These are phyloP conservation scores for Paracorniculantispora psalliotae DNA, from an alignment of 2,329 filamentous ascomycete species.

Conservation along the genomic window DNA sequence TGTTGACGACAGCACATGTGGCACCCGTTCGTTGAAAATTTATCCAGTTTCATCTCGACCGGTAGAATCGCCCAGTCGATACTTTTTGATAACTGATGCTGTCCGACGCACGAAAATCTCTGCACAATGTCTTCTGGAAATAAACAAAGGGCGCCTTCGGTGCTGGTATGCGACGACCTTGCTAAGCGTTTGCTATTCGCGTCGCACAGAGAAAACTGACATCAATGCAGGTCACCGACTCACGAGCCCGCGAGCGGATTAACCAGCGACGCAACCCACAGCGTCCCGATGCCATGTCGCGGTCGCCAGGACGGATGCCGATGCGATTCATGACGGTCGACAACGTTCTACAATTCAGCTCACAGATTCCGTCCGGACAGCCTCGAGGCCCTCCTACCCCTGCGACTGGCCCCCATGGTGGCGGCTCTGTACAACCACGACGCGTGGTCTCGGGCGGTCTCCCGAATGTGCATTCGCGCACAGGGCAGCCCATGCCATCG, in stretches of 20 bases:
- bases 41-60: not conserved
- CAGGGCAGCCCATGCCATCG: constrained; percentile 64
- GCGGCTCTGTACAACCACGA: constrained; percentile 19
- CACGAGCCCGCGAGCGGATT: constrained; percentile 29
- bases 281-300: constrained; percentile 29
- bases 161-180: constrained; percentile 13
- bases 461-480: constrained; percentile 37
- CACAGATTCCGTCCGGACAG: constrained; percentile 92
- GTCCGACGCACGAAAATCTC: not conserved
- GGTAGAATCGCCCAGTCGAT: not conserved
- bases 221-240: constrained; percentile 32
- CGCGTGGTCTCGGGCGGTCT: constrained; percentile 33
- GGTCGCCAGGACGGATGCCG: constrained; percentile 32
- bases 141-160: constrained; percentile 13
- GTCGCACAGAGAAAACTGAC: constrained; percentile 11
- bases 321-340: constrained; percentile 86
- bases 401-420: constrained; percentile 28
- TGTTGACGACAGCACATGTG: not conserved
- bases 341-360: constrained; percentile 88
- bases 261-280: constrained; percentile 28
- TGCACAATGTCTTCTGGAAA: constrained; percentile 14
- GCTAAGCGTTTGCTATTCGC: not conserved
- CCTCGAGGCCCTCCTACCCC: constrained; percentile 64
- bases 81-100: not conserved
- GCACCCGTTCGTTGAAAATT: not conserved